Evolutionary conservation across 2,329 filamentous ascomycete genomes (phyloP).

Genomic region (Botryotinia convoluta): DNA sequence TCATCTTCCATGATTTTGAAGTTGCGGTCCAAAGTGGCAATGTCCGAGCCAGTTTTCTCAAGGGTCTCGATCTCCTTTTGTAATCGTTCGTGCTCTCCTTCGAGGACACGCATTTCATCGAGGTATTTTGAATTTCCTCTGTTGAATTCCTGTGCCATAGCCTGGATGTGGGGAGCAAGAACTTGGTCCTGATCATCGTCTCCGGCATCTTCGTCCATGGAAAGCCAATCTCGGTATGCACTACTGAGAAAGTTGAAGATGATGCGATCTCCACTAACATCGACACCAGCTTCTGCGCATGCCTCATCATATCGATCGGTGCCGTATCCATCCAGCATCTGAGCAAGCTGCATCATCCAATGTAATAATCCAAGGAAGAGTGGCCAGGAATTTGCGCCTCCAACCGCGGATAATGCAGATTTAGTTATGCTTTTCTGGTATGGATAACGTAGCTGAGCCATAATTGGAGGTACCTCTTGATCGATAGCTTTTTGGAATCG

Average conservation of each 20-base stretch:
- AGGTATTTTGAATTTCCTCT: constrained; percentile 79
- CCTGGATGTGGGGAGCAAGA: constrained; percentile 78
- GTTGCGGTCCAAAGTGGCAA: constrained; percentile 79
- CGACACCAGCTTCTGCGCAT: constrained; percentile 81
- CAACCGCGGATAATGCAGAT: constrained; percentile 90
- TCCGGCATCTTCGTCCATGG: constrained; percentile 83
- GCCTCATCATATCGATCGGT: constrained; percentile 82
- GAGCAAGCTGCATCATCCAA: constrained; percentile 98
- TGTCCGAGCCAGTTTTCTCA: constrained; percentile 80
- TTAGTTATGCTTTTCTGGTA: constrained; percentile 96
- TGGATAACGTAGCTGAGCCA: constrained; percentile 92
- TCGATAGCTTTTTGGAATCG: constrained; percentile 93
- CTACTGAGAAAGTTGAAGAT: constrained; percentile 89
- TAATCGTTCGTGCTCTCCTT: constrained; percentile 79
- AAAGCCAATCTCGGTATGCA: constrained; percentile 91
- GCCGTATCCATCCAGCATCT: constrained; percentile 86
- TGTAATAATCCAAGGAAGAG: constrained; percentile 91
- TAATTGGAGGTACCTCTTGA: constrained; percentile 85
- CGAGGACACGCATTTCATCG: constrained; percentile 78
- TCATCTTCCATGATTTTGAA: constrained; percentile 95
- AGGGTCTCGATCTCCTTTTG: constrained; percentile 85
- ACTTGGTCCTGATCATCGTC: constrained; percentile 80
- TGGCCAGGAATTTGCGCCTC: constrained; percentile 88
- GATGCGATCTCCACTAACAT: constrained; percentile 85
- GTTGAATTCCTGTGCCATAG: constrained; percentile 87